Conservation (phyloP, 257 asterid species). For the Paraleonurus japonicus region DNA sequence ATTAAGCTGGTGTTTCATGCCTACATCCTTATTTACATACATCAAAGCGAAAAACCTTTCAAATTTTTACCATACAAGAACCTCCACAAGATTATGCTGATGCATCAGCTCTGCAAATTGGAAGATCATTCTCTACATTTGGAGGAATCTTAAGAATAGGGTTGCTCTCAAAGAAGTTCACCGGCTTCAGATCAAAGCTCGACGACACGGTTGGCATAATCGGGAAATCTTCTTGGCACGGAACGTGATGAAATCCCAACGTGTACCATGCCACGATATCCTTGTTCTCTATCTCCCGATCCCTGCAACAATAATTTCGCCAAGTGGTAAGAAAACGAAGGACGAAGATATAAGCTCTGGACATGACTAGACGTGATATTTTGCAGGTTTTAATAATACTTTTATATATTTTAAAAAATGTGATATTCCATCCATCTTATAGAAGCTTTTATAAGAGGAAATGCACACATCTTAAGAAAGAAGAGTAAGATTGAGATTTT, state of each 20-base stretch:
- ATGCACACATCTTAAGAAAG: no score
- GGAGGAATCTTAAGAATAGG: slow-evolving; percentile 64
- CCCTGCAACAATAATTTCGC: slow-evolving; percentile 33
- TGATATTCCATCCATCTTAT: no score
- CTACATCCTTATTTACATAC: background rate
- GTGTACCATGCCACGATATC: slow-evolving; percentile 82
- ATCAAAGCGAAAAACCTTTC: background rate
- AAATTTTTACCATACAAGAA: background rate
- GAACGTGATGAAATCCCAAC: slow-evolving; percentile 81
- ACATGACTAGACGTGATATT: no score
- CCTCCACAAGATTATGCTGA: slow-evolving; percentile 3
- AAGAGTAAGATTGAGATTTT: no score
- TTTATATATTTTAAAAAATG: no score
- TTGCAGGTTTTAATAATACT: no score
- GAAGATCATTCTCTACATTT: slow-evolving; percentile 45
- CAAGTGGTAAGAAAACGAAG: no score
- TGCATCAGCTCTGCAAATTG: slow-evolving; percentile 49
- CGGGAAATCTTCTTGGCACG: slow-evolving; percentile 83
- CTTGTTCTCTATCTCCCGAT: slow-evolving; percentile 55
- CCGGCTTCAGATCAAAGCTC: slow-evolving; percentile 78
- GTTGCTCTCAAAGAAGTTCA: slow-evolving; percentile 75
- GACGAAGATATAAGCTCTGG: no score
- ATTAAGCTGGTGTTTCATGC: no score
- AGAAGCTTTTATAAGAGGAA: no score
- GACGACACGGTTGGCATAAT: slow-evolving; percentile 84